A percentile compares a stretch with the other conserved stretches of the same genome.
phyloP scores from a whole-genome alignment of 2,329 filamentous ascomycete genomes.

The Ophiostoma perfectum region DNA sequence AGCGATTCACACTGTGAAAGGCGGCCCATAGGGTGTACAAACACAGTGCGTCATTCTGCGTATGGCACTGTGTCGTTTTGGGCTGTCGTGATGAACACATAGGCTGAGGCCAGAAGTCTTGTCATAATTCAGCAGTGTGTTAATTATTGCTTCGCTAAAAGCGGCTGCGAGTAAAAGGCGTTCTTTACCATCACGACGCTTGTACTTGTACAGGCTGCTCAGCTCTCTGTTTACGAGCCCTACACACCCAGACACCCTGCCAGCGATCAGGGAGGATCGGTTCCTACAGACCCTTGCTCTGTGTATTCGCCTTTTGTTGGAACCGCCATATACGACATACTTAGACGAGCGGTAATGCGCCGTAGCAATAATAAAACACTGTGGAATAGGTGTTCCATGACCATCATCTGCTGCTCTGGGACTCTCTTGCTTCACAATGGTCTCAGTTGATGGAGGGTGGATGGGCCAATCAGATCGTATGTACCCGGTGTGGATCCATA shows the following conservation, averaged over 20 bases:
- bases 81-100: no score
- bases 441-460: slow-evolving; percentile 13
- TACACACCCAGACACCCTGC: not conserved
- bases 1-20: not conserved
- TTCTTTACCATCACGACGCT: not conserved
- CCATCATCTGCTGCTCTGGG: not conserved
- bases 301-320: not conserved
- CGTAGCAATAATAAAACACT: not conserved
- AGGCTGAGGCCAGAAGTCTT: not conserved
- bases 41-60: no score
- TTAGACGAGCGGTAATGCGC: no score
- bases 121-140: not conserved
- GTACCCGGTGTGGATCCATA: not conserved
- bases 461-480: slow-evolving; percentile 4
- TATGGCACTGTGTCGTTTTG: no score
- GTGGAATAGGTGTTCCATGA: not conserved
- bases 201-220: slow-evolving; percentile 4
- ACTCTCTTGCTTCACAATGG: not conserved
- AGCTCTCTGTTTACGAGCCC: not conserved
- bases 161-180: not conserved
- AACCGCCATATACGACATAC: no score
- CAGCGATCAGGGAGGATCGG: not conserved
- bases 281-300: not conserved
- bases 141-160: not conserved
- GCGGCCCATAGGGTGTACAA: no score